Evolutionary conservation across 2,329 filamentous ascomycete species (phyloP).

Genomic region (Raffaelea albimanens): DNA sequence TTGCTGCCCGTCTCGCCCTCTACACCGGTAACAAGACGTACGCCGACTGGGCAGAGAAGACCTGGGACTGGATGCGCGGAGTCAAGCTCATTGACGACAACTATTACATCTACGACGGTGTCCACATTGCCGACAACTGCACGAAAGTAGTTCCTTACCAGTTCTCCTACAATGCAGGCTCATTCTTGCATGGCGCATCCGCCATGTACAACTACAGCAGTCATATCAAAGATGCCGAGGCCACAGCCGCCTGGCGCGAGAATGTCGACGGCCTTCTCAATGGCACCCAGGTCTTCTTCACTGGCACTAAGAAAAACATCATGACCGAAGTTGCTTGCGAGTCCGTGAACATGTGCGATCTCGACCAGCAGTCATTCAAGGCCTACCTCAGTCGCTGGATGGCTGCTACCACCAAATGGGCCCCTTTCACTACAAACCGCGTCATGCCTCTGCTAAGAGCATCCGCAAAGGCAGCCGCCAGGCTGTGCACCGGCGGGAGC

Average conservation of each 20-base stretch:
- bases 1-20: conserved; percentile 44
- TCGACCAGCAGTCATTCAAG: conserved; percentile 56
- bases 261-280: conserved; percentile 48
- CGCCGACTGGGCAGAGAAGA: conserved; percentile 38
- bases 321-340: conserved; percentile 62
- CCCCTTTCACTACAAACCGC: conserved; percentile 43
- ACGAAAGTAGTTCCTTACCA: conserved; percentile 49
- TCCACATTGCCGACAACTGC: conserved; percentile 47
- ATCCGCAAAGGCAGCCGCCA: conserved; percentile 47
- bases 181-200: conserved; percentile 55
- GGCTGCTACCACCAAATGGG: conserved; percentile 53
- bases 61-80: conserved; percentile 40
- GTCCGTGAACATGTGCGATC: conserved; percentile 47
- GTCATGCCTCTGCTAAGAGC: conserved; percentile 44
- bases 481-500: conserved; percentile 46
- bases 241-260: conserved; percentile 39
- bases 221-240: conserved; percentile 18
- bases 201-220: conserved; percentile 58
- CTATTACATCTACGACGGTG: conserved; percentile 54
- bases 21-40: conserved; percentile 47
- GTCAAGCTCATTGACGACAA: conserved; percentile 37
- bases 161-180: conserved; percentile 62
- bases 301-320: conserved; percentile 37
- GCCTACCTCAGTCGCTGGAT: conserved; percentile 54
- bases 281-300: conserved; percentile 46